Evolutionary conservation across 2,329 filamentous ascomycete genomes (phyloP), one percentile per base, ranked within the genome.

Genomic region (Beauveria varroae): DNA sequence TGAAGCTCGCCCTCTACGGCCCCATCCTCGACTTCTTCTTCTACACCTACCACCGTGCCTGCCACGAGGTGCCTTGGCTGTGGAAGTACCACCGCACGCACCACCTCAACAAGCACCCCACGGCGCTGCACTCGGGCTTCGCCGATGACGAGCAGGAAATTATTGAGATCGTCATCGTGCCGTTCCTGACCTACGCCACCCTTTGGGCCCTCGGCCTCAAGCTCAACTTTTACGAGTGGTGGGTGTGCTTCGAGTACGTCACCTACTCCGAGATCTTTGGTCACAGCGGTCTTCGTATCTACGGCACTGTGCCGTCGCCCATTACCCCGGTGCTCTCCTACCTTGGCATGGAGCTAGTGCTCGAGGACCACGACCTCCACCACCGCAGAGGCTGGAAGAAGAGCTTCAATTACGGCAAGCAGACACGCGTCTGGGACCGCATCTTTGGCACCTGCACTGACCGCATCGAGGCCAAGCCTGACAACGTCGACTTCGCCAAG

Each of bases 171-270:
- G 70, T 71, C 14, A 73, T 71, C 24, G 71, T 79, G 18, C 76
- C 76, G 0, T 63, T 78, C 24, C 65, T 76, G 55, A 72, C 76
- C 3, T 78, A 71, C 63, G 67, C 67, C 47, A 73, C 68, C 1
- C 61, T 78, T 20, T 73, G 70, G 61, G 37, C 62, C 9, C 7
- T 69, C 50, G 75, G 75, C 0, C 47, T 78, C 6, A 75, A 75
- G 1, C 74, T 79, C 72, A 75, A 74, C 6, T 79, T 79, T 64
- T 78, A 78, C 56, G 76, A 78, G 50, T 77, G 74, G 76, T 79
- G 76, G 76, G 63, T 79, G 18, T 79, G 76, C 65, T 73, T 77
- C 60, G 69, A 75, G 61, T 79, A 77, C 57, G 69, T 79, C 37
- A 69, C 75, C 7, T 79, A 72, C 64, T 66, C 73, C 18, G 75